Evolutionary conservation across 306 rosid species (phyloP), one percentile per base, ranked within the genome.

Genomic region (Oxytropis ochrocephala): DNA sequence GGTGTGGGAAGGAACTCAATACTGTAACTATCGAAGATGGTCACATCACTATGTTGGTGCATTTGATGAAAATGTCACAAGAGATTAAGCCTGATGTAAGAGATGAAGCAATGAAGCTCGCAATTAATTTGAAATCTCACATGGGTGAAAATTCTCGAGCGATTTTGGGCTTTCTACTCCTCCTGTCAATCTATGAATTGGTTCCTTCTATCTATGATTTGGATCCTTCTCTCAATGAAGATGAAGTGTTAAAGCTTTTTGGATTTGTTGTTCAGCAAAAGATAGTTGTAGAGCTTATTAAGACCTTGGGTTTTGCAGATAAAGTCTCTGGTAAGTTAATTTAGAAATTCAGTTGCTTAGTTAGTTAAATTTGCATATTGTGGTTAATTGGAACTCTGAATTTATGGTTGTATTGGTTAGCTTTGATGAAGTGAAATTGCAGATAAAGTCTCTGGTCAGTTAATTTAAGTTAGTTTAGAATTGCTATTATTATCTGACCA

Each of bases 1-100:
- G 57, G 18, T 70, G 73, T 81, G 29, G 30, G 49, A 75, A 63
- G 21, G 64, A 32, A 63, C 76, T 52, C 32, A 30, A 8, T 8
- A 30, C 27, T 41, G 79, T 33, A 53, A 64, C 44, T 57, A 9
- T 64, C 54, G 71, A 66, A 50, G 62, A 8, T 6, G 6, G 52
- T 5, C 68, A 43, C 64, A 61, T 81, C 11, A 12, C 35, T 38
- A 43, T 81, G 53, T 41, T 63, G 6, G 36, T 39, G 4, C 53
- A 43, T 21, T 39, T 63, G 38, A 11, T 24, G 69, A 43, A 4
- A 63, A 63, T 63, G 41, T 42, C 38, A 24, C 69, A 53, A 63
- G 4, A 24, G n/a, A 43, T 63, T 43, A 24, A 43, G 39, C 53
- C 69, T 63, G 1, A 12, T 43, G 54, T 63, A 63, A 63, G 53